Evolutionary conservation across 805 yeast species (phyloP).

Genomic region (Cyberlindnera maclurae): DNA sequence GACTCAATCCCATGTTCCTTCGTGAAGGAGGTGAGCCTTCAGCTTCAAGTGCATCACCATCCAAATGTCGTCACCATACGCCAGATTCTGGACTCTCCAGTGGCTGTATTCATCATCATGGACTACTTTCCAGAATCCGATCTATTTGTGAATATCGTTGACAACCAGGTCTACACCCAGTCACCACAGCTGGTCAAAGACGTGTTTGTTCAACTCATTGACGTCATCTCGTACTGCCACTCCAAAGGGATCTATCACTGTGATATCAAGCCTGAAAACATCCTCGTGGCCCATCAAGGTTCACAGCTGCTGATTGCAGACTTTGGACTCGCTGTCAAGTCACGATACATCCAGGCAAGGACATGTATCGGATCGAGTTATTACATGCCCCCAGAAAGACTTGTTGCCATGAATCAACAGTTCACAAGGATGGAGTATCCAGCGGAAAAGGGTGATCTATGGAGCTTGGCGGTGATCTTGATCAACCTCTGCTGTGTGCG

Average conservation of each 20-base stretch:
- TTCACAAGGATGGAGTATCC: constrained; percentile 38
- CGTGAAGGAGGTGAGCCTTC: constrained; percentile 65
- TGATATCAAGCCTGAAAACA: constrained; percentile 93
- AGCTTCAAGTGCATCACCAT: constrained; percentile 67
- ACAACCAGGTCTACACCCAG: constrained; percentile 47
- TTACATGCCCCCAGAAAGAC: constrained; percentile 90
- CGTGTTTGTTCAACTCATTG: constrained; percentile 69
- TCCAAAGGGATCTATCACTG: constrained; percentile 81
- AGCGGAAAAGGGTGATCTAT: constrained; percentile 72
- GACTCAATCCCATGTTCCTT: constrained; percentile 22
- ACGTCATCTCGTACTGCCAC: constrained; percentile 80
- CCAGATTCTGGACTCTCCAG: constrained; percentile 56
- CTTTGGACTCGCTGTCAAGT: constrained; percentile 79
- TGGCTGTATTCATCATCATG: constrained; percentile 64
- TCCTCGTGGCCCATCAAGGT: constrained; percentile 58
- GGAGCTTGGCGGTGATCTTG: constrained; percentile 80
- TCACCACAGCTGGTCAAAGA: constrained; percentile 42
- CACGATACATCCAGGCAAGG: constrained; percentile 50
- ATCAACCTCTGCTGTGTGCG: constrained; percentile 76
- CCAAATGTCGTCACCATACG: constrained; percentile 73
- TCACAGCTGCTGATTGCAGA: constrained; percentile 63
- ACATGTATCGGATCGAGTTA: constrained; percentile 82
- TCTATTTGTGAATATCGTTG: constrained; percentile 79
- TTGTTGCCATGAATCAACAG: constrained; percentile 28
- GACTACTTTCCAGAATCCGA: constrained; percentile 86